phyloP scores from a whole-genome alignment of 2,329 filamentous ascomycete species.

The Cryphonectria naterciae region DNA sequence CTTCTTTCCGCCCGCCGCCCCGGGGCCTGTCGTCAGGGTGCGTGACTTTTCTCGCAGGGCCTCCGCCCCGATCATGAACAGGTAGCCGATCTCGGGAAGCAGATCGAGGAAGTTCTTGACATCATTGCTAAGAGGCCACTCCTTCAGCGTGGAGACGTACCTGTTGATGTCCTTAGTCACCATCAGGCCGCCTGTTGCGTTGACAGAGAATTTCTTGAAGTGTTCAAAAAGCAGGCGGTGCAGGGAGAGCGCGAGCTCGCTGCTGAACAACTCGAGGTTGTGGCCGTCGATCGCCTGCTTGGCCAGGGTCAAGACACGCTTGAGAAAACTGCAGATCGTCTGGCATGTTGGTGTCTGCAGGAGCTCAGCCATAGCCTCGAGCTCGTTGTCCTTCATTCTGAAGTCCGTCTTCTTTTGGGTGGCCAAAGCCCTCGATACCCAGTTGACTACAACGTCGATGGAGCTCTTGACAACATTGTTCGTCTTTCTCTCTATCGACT shows the following conservation, averaged over 20 bases:
- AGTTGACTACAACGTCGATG: constrained; percentile 72
- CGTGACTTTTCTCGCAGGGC: constrained; percentile 73
- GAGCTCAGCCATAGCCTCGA: constrained; percentile 66
- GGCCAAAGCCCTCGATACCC: constrained; percentile 72
- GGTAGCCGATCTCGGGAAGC: constrained; percentile 87
- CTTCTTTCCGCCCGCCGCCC: constrained; percentile 52
- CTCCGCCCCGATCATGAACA: constrained; percentile 91
- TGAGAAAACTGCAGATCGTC: constrained; percentile 79
- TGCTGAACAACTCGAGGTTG: constrained; percentile 81
- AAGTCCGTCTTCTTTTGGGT: constrained; percentile 89
- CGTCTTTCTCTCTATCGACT: constrained; percentile 83
- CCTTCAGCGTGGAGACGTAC: constrained; percentile 83
- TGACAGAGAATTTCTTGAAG: constrained; percentile 92
- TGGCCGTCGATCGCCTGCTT: constrained; percentile 76
- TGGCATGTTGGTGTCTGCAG: constrained; percentile 87
- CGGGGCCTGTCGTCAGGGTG: constrained; percentile 52
- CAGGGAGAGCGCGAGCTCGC: constrained; percentile 80
- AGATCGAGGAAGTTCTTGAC: constrained; percentile 77
- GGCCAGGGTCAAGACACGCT: constrained; percentile 65
- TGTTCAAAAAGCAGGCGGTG: constrained; percentile 84
- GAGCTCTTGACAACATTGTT: constrained; percentile 61
- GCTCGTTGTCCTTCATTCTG: constrained; percentile 79
- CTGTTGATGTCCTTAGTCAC: constrained; percentile 95
- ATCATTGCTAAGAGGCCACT: constrained; percentile 76
- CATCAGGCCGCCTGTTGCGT: constrained; percentile 90